Base-by-base conservation (phyloP, 2,329 filamentous ascomycete genomes). In the Fusarium humuli region DNA sequence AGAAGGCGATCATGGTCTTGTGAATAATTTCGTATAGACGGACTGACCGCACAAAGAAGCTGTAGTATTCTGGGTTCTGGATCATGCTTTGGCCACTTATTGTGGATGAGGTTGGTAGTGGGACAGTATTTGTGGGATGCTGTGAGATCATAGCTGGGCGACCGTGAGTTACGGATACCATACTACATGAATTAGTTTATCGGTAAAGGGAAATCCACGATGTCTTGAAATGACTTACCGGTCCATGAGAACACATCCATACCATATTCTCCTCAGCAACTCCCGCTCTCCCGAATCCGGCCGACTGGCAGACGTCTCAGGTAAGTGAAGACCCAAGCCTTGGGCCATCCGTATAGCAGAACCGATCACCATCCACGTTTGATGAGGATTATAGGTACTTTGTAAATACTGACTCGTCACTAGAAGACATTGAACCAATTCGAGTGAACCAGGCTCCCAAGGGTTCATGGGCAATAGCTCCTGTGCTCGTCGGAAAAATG, bases 341-440 rank as follows among this genome's bases (percentile, higher is more conserved):
- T 85, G 82, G 0, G 84, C 84, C 18, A 81, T 84, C 2, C 83
- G 78, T 18, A 85, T 80, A 0, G 83, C 83, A 6, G 82, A 76
- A 0, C 83, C 83, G 1, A 83, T 81, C 7, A 83, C 79, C 74
- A 85, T 84, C 84, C 84, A 86, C 3, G 82, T 85, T 60, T 84
- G 81, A 61, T 85, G 81, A 0, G 82, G 80, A 8, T 80, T 80
- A 14, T 83, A 80, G 0, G 84, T 85, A 47, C 84, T 83, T 45
- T 85, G 84, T 0, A 85, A 73, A 61, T 85, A 86, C 46, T 84
- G 83, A 13, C 81, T 82, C 63, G 83, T 83, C 7, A 86, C 74
- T 1, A 86, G 71, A 1, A 85, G 73, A 46, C 81, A 84, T 66
- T 86, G 84, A 2, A 86, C 81, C 2, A 83, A 58, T 45, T 81